Evolutionary conservation across 495 filamentous ascomycete genomes (phyloP), one percentile per base, ranked within the genome.

Genomic region (Podospora australis): DNA sequence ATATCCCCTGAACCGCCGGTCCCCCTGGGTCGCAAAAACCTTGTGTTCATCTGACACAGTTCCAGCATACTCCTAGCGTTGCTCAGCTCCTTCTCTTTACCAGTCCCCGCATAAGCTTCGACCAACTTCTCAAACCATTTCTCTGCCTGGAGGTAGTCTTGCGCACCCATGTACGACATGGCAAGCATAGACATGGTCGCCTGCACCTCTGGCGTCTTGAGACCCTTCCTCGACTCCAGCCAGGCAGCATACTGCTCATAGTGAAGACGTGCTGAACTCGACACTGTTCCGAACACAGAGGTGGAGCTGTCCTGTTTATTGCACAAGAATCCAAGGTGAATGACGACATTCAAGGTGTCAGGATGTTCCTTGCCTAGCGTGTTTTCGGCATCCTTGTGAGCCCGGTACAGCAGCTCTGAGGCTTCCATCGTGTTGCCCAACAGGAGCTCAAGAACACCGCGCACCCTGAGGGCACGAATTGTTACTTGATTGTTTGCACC

Each of bases 41-140:
- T n/a, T n/a, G n/a, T n/a, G n/a, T n/a, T n/a, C n/a, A n/a, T n/a
- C n/a, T n/a, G n/a, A n/a, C n/a, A n/a, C n/a, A n/a, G n/a, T n/a
- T n/a, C n/a, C n/a, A n/a, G n/a, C n/a, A n/a, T n/a, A n/a, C n/a
- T n/a, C n/a, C n/a, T n/a, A n/a, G n/a, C 32, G 8, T 3, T 36
- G n/a, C 32, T 36, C 32, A n/a, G n/a, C 32, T 36, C n/a, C 32
- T 36, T 36, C 32, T 36, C 19, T n/a, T n/a, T n/a, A n/a, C n/a
- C n/a, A 6, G 32, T 36, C 32, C 32, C 32, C 19, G 14, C n/a
- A 17, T 36, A 36, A n/a, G 32, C 32, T 17, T 4, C 13, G n/a
- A 36, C 32, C 32, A 36, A 17, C 32, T 36, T 36, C 32, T 36
- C 32, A 36, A 36, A 36, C 4, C n/a, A 36, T 17, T 4, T 8